These are phyloP conservation scores for Rhodosporidiobolus odoratus DNA, from an alignment of 768 basidiomycete genomes.

Conservation along the genomic window DNA sequence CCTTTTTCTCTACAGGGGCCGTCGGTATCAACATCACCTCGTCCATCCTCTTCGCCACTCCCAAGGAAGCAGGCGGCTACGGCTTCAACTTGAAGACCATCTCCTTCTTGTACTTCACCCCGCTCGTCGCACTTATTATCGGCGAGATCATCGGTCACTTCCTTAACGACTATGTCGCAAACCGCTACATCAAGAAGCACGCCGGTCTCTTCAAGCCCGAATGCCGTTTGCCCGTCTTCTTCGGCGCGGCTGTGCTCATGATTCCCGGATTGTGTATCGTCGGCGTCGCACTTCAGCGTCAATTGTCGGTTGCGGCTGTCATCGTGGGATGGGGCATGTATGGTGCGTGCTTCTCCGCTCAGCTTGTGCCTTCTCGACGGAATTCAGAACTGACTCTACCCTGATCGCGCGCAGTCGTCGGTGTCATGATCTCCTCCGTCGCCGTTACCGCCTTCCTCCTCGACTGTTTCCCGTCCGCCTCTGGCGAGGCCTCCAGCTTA, in stretches of 20 bases:
- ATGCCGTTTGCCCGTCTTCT: conserved; percentile 51
- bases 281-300: conserved; percentile 41
- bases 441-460: conserved; percentile 55
- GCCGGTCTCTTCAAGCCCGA: conserved; percentile 61
- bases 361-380: background rate
- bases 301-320: conserved; percentile 46
- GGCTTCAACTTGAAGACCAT: conserved; percentile 57
- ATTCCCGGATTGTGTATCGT: conserved; percentile 55
- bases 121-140: conserved; percentile 53
- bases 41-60: background rate
- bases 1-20: background rate
- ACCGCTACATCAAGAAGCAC: conserved; percentile 52
- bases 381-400: background rate
- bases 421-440: conserved; percentile 58
- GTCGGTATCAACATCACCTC: background rate
- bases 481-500: conserved; percentile 62
- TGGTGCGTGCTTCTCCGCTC: background rate
- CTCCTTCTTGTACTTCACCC: conserved; percentile 33
- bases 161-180: conserved; percentile 56
- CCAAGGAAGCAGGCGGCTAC: conserved; percentile 48
- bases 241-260: background rate
- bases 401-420: background rate
- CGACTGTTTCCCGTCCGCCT: conserved; percentile 36
- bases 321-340: conserved; percentile 67
- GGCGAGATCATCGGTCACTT: conserved; percentile 57